Evolutionary conservation across 805 yeast genomes (phyloP).

Genomic region (Torulaspora indica): DNA sequence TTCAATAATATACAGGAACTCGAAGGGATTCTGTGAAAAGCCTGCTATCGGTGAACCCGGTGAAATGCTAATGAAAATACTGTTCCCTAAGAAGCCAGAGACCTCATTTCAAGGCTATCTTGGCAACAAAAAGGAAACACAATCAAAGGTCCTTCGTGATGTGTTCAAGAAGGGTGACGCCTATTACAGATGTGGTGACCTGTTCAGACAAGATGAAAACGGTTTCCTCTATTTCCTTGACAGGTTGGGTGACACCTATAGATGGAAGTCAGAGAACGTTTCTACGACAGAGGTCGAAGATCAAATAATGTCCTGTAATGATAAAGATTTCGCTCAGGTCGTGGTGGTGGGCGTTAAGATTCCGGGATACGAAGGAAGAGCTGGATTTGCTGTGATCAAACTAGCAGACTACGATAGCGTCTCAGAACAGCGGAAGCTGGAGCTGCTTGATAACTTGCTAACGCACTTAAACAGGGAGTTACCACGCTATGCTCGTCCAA

Average conservation of each 20-base stretch:
- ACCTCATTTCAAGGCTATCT: slow-evolving; percentile 84
- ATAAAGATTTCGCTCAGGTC: slow-evolving; percentile 48
- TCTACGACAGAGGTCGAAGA: slow-evolving; percentile 91
- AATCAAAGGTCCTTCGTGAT: slow-evolving; percentile 64
- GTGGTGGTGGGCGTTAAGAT: slow-evolving; percentile 86
- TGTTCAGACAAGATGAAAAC: slow-evolving; percentile 61
- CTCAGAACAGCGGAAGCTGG: slow-evolving; percentile 23
- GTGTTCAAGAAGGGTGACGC: slow-evolving; percentile 86
- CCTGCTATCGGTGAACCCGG: slow-evolving; percentile 70
- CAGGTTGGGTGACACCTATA: slow-evolving; percentile 88
- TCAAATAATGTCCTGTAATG: slow-evolving; percentile 43
- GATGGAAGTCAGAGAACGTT: slow-evolving; percentile 96
- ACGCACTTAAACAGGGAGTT: slow-evolving; percentile 41
- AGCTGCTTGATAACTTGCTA: slow-evolving; percentile 40
- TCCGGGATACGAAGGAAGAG: slow-evolving; percentile 88
- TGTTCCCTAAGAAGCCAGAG: slow-evolving; percentile 58
- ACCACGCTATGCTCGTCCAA: slow-evolving; percentile 84
- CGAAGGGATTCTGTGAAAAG: slow-evolving; percentile 55
- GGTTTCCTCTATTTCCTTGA: slow-evolving; percentile 81
- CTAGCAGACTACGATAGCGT: slow-evolving; percentile 35
- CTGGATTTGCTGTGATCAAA: slow-evolving; percentile 81
- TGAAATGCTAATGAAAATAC: slow-evolving; percentile 74
- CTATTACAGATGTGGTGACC: slow-evolving; percentile 85
- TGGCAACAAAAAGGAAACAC: slow-evolving; percentile 74
- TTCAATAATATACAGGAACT: slow-evolving; percentile 62